Percentiles rank a stretch among this genome's conserved stretches.
Conservation (phyloP, 805 yeast species). For the Candida tibetensis region DNA sequence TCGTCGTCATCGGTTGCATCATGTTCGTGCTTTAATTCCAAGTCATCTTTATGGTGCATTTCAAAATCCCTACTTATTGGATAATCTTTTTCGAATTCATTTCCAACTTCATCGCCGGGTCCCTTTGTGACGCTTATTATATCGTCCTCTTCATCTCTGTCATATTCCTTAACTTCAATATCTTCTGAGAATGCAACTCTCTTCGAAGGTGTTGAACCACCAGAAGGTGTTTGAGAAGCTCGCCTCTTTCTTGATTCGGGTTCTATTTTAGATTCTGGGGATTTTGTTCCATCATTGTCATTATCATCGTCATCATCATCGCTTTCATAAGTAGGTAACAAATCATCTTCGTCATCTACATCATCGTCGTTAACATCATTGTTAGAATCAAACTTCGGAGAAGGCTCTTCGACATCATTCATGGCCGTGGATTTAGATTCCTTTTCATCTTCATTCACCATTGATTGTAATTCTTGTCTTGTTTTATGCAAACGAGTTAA, state of each 20-base stretch:
- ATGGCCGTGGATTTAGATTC: not conserved
- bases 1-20: slow-evolving; percentile 14
- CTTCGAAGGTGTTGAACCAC: slow-evolving; percentile 26
- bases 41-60: slow-evolving; percentile 29
- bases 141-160: slow-evolving; percentile 33
- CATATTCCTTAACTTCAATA: slow-evolving; percentile 40
- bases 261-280: slow-evolving; percentile 1
- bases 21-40: slow-evolving; percentile 29
- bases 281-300: not conserved
- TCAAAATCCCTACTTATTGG: slow-evolving; percentile 15
- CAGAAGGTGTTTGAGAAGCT: slow-evolving; percentile 22
- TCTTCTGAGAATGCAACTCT: slow-evolving; percentile 43
- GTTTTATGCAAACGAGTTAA: slow-evolving; percentile 26
- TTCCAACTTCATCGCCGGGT: slow-evolving; percentile 15
- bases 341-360: slow-evolving; percentile 19
- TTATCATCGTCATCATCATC: slow-evolving; percentile 17
- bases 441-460: slow-evolving; percentile 18
- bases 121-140: slow-evolving; percentile 21
- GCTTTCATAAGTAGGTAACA: slow-evolving; percentile 13
- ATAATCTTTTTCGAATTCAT: slow-evolving; percentile 12
- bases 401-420: slow-evolving; percentile 24
- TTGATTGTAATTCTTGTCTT: slow-evolving; percentile 30
- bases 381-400: slow-evolving; percentile 24
- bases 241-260: slow-evolving; percentile 15
- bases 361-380: slow-evolving; percentile 9